phyloP scores from a whole-genome alignment of 768 basidiomycete genomes.

The Pleurotus djamor region DNA sequence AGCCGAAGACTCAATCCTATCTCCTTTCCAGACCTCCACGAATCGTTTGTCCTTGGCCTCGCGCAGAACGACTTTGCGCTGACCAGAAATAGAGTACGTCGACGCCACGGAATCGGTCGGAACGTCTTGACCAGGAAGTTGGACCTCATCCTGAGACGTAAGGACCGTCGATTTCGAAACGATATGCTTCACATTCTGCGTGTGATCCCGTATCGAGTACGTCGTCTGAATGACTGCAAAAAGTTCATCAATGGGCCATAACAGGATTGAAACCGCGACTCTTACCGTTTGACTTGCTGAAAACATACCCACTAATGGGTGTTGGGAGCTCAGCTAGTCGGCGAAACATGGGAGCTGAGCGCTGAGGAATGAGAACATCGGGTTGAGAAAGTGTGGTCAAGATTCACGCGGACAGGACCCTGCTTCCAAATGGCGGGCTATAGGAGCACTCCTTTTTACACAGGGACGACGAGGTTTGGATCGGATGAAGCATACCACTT shows the following conservation, averaged over 20 bases:
- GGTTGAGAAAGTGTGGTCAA: not conserved
- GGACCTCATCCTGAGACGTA: conserved; percentile 13
- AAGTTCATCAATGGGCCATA: not conserved
- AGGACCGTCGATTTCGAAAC: conserved; percentile 36
- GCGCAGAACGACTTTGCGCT: conserved; percentile 44
- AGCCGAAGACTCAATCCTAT: conserved; percentile 38
- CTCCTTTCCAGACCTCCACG: conserved; percentile 58
- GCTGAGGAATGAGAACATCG: not conserved
- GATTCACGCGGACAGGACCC: not conserved
- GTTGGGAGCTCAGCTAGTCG: conserved; percentile 38
- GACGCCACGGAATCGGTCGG: not conserved
- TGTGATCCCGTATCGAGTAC: conserved; percentile 49
- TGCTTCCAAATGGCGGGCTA: no score
- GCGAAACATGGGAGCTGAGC: conserved; percentile 23
- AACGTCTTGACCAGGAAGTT: conserved; percentile 30
- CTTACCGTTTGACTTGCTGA: conserved; percentile 15
- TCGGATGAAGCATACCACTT: no score
- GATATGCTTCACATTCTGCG: conserved; percentile 43
- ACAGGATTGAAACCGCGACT: not conserved
- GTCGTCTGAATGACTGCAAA: conserved; percentile 40
- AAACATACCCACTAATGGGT: conserved; percentile 30
- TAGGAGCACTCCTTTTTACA: no score
- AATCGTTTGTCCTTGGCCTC: conserved; percentile 39
- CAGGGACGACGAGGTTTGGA: no score
- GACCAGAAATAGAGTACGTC: conserved; percentile 41